A percentile compares a stretch with the other conserved stretches of the same genome.
phyloP scores from a whole-genome alignment of 345 rosid species.

The Salix koriyanagi region DNA sequence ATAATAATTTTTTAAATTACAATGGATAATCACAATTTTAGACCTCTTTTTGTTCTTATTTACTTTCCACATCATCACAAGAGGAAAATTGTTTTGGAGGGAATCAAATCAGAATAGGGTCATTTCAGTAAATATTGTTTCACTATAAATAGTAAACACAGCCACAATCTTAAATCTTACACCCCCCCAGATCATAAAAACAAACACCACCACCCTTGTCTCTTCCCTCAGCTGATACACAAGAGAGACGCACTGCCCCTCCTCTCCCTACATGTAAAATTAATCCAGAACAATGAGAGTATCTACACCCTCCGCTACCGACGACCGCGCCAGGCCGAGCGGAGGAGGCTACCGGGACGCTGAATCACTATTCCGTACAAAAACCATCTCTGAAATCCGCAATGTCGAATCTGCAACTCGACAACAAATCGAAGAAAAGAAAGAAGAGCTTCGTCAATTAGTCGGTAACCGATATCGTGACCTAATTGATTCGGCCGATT shows the following conservation, averaged over 20 bases:
- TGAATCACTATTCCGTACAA: constrained; percentile 74
- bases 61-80: background rate
- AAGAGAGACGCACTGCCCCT: background rate
- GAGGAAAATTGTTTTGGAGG: background rate
- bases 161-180: too few species aligned
- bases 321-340: constrained; percentile 32
- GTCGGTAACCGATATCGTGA: constrained; percentile 90
- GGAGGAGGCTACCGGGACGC: constrained; percentile 73
- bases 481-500: constrained; percentile 92
- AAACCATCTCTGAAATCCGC: constrained; percentile 73
- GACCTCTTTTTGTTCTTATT: too few species aligned
- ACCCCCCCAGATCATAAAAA: background rate
- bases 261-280: background rate
- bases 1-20: too few species aligned
- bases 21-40: too few species aligned
- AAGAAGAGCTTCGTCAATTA: constrained; percentile 88
- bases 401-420: constrained; percentile 62
- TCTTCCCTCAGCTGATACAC: background rate
- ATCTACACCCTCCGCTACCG: constrained; percentile 31
- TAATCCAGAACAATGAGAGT: constrained; percentile 31
- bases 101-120: background rate
- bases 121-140: background rate
- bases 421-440: constrained; percentile 82
- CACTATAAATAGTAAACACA: background rate
- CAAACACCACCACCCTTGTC: background rate